Conservation (phyloP, 164 flowering plant genomes). For the Aristolochia californica region DNA sequence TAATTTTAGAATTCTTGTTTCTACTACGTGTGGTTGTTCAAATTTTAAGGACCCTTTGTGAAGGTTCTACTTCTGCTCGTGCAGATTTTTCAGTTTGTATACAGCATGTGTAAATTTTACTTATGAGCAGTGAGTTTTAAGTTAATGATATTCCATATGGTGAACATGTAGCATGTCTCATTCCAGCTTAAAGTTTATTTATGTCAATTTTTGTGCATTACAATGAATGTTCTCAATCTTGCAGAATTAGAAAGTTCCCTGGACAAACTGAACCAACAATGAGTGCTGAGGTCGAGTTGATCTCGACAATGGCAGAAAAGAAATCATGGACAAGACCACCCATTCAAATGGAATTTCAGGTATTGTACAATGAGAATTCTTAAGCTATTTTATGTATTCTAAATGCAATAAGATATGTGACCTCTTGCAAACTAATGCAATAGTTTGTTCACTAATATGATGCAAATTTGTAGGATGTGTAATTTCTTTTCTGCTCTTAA, state of each 20-base stretch:
- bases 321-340: conserved; percentile 97
- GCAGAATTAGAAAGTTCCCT: conserved; percentile 93
- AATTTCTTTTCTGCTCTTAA: too few relatives aligned
- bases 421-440: neutral
- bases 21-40: too few relatives aligned
- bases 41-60: too few relatives aligned
- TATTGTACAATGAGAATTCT: conserved; percentile 9
- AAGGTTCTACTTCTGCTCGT: too few relatives aligned
- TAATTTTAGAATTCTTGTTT: too few relatives aligned
- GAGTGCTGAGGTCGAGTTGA: conserved; percentile 97
- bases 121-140: neutral
- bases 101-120: too few relatives aligned
- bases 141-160: neutral
- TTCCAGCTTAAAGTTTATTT: neutral
- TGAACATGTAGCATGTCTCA: neutral
- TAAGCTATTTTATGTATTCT: neutral
- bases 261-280: conserved; percentile 97
- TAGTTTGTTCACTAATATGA: neutral
- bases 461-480: too few relatives aligned
- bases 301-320: conserved; percentile 91
- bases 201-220: neutral
- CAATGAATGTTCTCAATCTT: conserved; percentile 5
- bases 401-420: neutral
- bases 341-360: conserved; percentile 99
- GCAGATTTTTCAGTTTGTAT: too few relatives aligned